Conservation (phyloP, 2,329 filamentous ascomycete species). For the Stemphylium lycopersici region DNA sequence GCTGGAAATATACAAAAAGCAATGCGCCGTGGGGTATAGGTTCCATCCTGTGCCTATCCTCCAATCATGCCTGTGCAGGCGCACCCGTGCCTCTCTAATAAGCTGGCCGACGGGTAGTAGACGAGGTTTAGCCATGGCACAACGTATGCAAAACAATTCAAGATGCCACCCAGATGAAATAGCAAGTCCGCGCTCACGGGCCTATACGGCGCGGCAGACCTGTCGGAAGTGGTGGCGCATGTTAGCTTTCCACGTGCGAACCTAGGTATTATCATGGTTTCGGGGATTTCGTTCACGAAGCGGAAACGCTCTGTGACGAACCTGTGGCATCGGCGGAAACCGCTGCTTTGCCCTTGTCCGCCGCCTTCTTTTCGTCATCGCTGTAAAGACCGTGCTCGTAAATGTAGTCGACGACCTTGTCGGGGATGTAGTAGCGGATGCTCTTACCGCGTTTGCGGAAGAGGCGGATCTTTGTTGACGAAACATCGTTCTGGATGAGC, state of each 20-base stretch:
- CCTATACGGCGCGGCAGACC: slow-evolving; percentile 23
- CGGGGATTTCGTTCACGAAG: slow-evolving; percentile 18
- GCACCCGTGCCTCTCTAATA: slow-evolving; percentile 19
- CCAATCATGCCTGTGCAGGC: slow-evolving; percentile 30
- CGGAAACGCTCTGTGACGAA: slow-evolving; percentile 27
- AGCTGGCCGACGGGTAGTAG: slow-evolving; percentile 5
- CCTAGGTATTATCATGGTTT: background rate
- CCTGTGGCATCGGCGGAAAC: slow-evolving; percentile 27
- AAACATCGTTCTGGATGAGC: slow-evolving; percentile 85
- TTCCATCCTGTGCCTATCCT: background rate
- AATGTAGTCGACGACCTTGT: slow-evolving; percentile 49
- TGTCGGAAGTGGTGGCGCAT: slow-evolving; percentile 21
- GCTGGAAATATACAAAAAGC: slow-evolving; percentile 16
- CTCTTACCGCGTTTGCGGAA: slow-evolving; percentile 59
- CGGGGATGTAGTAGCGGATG: slow-evolving; percentile 51
- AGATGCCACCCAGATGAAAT: slow-evolving; percentile 11
- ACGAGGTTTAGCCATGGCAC: slow-evolving; percentile 12
- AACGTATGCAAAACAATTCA: slow-evolving; percentile 9
- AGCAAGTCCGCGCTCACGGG: background rate
- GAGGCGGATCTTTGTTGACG: slow-evolving; percentile 80
- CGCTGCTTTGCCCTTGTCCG: slow-evolving; percentile 44
- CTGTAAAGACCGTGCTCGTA: slow-evolving; percentile 49
- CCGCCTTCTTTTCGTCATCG: slow-evolving; percentile 46
- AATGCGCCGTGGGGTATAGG: slow-evolving; percentile 10
- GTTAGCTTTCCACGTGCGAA: background rate